Evolutionary conservation across 192 early-diverging fungal genomes (phyloP), one percentile per base, ranked within the genome.

Genomic region (Haplosporangium gracile): DNA sequence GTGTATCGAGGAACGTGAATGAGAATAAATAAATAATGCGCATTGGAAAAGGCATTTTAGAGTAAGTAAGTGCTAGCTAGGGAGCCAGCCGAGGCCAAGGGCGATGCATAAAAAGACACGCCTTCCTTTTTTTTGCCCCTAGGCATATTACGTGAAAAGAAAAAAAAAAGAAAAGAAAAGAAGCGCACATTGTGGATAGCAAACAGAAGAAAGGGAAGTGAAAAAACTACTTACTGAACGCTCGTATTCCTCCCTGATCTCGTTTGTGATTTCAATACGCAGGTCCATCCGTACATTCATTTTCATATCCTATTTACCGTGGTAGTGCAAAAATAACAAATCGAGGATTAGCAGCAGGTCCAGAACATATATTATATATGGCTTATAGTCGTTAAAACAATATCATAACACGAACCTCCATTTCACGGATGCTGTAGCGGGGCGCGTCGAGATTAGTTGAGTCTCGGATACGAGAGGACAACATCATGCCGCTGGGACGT

Each of bases 371-470:
- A 53, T 15, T 15, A 53, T 18, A 0, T 15, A 53, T 22, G 15
- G 51, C 51, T 4, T 22, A 53, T 53, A 53, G 43, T 26, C 5
- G 8, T 3, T 0, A 22, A 38, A 2, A 29, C n/a, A 3, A 34
- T 22, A 26, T 15, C 10, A 15, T 22, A 29, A 40, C 65, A 32
- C n/a, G 6, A 22, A 36, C 84, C 79, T 86, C 84, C 84, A 86
- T 86, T 47, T 86, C 84, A 24, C 84, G 78, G 36, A 86, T 86
- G 26, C 84, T 86, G 53, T 86, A 86, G 60, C 84, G 55, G 1
- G 84, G 84, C 20, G 84, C 84, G 49, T 86, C 84, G 57, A 86
- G n/a, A 45, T 86, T 86, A 26, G 84, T 86, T 13, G 84, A 86
- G 34, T 86, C 84, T 1, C 84, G 84, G 72, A 86, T 86, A 65